Evolutionary conservation across 2,329 filamentous ascomycete genomes (phyloP), one percentile per base, ranked within the genome.

Genomic region (Fonsecaea nubica): DNA sequence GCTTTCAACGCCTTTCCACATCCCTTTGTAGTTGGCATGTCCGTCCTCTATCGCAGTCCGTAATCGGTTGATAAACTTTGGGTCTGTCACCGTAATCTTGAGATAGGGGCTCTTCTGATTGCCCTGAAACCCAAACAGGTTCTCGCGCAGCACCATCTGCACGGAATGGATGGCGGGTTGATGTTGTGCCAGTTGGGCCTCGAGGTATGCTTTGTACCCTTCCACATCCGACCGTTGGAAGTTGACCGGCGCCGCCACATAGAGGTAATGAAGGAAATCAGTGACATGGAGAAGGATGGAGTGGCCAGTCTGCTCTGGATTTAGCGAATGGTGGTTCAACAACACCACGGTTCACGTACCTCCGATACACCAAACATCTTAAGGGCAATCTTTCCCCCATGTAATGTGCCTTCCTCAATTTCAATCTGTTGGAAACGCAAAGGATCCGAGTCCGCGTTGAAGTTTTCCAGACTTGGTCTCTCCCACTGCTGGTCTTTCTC

Each of bases 381-480:
- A 64, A 99, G 87, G 0, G 92, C 90, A 0, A 92, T 84, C 75
- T 84, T 89, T 21, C 92, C 92, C 57, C 91, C 91, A 76, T 90
- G 82, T 1, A 97, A 78, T 3, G 88, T 91, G 21, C 95, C 94
- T 77, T 99, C 94, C 76, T 98, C 93, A 0, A 89, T 90, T 75
- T 99, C 96, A 72, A 99, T 99, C 75, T 96, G 91, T 80, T 99
- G 95, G 76, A 99, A 98, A 71, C 86, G 88, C n/a, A 99, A 83
- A 71, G 81, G 89, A 70, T 95, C 88, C 40, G 80, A 87, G 60
- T 85, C 76, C 8, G 89, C 84, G 66, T 90, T 82, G 74, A 90
- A 91, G 72, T 84, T 81, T 25, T 82, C 82, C 35, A 92, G 76
- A 35, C 79, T 78, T 15, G 89, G 90, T 61, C 90, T 82, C 55